These are phyloP conservation scores for Seiridium cupressi DNA, from an alignment of 2,329 filamentous ascomycete genomes.

Conservation along the genomic window DNA sequence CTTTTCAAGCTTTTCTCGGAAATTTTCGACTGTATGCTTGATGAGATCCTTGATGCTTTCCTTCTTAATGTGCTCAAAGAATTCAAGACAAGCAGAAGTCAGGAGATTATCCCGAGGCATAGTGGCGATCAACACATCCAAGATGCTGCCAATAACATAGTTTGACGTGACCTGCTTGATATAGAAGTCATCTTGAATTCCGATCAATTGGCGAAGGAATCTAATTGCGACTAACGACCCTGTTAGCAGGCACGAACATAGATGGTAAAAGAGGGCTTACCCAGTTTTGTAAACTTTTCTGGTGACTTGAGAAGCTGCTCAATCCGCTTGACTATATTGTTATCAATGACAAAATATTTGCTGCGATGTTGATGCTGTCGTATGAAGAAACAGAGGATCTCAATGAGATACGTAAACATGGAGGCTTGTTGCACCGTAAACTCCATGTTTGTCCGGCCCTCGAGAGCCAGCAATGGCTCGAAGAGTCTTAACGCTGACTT, in stretches of 20 bases:
- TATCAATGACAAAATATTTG: constrained; percentile 81
- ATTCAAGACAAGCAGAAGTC: constrained; percentile 88
- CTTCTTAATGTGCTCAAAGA: constrained; percentile 87
- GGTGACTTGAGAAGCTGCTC: constrained; percentile 78
- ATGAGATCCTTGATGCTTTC: constrained; percentile 80
- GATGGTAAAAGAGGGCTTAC: constrained; percentile 39
- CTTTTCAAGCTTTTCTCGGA: constrained; percentile 71
- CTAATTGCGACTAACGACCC: constrained; percentile 71
- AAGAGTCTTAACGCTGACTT: constrained; percentile 83
- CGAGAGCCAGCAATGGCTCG: constrained; percentile 78
- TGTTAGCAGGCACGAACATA: background rate
- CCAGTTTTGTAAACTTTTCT: constrained; percentile 90
- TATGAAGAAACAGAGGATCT: constrained; percentile 92
- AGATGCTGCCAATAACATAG: constrained; percentile 76
- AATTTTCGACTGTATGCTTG: constrained; percentile 79
- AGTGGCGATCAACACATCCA: constrained; percentile 79
- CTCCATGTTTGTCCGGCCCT: constrained; percentile 64
- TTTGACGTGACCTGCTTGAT: constrained; percentile 80
- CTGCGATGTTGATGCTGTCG: constrained; percentile 83
- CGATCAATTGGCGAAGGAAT: constrained; percentile 85
- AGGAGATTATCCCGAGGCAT: constrained; percentile 91
- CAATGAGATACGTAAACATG: constrained; percentile 87
- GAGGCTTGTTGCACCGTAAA: constrained; percentile 82
- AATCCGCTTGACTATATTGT: constrained; percentile 76
- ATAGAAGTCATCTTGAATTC: constrained; percentile 88